Evolutionary conservation across 495 filamentous ascomycete genomes (phyloP).

Genomic region (Parachaetomium inaequale): DNA sequence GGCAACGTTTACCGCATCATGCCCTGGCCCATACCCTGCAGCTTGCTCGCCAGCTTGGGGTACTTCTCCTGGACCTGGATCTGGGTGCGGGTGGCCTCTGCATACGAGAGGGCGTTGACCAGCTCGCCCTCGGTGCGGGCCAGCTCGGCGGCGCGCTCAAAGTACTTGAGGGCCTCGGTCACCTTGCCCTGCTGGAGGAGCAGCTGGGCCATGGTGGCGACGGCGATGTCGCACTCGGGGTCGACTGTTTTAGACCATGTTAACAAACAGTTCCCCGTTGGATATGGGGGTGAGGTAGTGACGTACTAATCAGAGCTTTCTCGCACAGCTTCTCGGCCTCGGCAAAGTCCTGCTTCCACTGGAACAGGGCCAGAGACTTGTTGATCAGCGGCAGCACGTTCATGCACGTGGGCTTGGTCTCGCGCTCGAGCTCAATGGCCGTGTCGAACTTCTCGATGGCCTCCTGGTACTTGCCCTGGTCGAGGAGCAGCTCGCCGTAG

Average conservation of each 20-base stretch:
- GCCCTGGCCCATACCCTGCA: constrained; percentile 64
- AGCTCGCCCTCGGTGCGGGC: constrained; percentile 95
- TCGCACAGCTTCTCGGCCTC: constrained; percentile 96
- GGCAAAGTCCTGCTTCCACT: constrained; percentile 93
- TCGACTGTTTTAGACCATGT: constrained; percentile 68
- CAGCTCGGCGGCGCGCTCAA: constrained; percentile 91
- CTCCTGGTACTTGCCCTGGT: constrained; percentile 92
- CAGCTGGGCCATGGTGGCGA: constrained; percentile 99
- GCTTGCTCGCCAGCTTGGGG: constrained; percentile 80
- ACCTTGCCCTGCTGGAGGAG: constrained; percentile 97
- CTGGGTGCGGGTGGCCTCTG: constrained; percentile 94
- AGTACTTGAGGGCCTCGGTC: constrained; percentile 90
- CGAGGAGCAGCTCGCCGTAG: constrained; percentile 95
- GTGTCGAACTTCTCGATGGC: constrained; percentile 98
- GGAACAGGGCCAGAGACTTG: constrained; percentile 94
- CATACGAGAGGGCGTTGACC: constrained; percentile 93
- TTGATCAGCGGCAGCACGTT: constrained; percentile 98
- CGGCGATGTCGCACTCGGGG: constrained; percentile 97
- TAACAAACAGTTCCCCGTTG: constrained; percentile 19
- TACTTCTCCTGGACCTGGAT: constrained; percentile 98
- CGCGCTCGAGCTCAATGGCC: constrained; percentile 96
- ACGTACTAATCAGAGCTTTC: constrained; percentile 94
- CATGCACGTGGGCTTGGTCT: constrained; percentile 87
- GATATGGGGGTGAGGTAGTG: not conserved
- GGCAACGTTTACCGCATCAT: constrained; percentile 26